Conservation (phyloP, 495 filamentous ascomycete genomes). For the Penicillium soppii region DNA sequence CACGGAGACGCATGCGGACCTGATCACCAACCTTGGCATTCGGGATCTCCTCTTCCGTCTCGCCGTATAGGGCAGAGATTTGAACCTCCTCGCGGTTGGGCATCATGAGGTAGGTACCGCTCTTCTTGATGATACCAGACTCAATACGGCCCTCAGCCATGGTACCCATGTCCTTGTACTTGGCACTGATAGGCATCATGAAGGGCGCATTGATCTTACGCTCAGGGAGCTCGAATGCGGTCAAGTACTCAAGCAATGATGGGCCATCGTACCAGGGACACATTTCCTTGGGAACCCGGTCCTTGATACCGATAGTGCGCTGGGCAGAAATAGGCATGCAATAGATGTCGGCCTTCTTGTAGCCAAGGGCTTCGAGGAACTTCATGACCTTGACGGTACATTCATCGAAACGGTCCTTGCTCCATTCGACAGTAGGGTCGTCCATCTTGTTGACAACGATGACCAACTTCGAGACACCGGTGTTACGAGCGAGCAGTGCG, state of each 20-base stretch:
- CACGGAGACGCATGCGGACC: constrained; percentile 85
- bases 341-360: constrained; percentile 87
- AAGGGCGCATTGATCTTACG: constrained; percentile 97
- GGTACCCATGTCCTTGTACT: constrained; percentile 97
- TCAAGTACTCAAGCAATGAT: constrained; percentile 92
- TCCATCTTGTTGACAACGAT: constrained; percentile 99
- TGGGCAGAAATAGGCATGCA: constrained; percentile 98
- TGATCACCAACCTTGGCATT: constrained; percentile 89
- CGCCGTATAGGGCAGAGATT: constrained; percentile 84
- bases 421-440: constrained; percentile 93
- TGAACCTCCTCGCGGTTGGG: constrained; percentile 80
- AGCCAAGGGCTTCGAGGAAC: constrained; percentile 89
- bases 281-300: constrained; percentile 74
- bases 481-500: constrained; percentile 95
- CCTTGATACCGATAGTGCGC: constrained; percentile 79
- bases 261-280: constrained; percentile 85
- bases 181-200: constrained; percentile 97
- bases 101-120: constrained; percentile 83
- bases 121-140: constrained; percentile 88
- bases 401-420: constrained; percentile 84
- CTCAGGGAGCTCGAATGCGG: constrained; percentile 85
- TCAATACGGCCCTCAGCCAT: constrained; percentile 98
- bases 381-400: constrained; percentile 83
- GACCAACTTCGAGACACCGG: constrained; percentile 91
- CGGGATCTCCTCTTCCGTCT: constrained; percentile 88